These are phyloP conservation scores for Chaetothyriales sp. DNA, from an alignment of 2,329 filamentous ascomycete genomes.

Conservation along the genomic window DNA sequence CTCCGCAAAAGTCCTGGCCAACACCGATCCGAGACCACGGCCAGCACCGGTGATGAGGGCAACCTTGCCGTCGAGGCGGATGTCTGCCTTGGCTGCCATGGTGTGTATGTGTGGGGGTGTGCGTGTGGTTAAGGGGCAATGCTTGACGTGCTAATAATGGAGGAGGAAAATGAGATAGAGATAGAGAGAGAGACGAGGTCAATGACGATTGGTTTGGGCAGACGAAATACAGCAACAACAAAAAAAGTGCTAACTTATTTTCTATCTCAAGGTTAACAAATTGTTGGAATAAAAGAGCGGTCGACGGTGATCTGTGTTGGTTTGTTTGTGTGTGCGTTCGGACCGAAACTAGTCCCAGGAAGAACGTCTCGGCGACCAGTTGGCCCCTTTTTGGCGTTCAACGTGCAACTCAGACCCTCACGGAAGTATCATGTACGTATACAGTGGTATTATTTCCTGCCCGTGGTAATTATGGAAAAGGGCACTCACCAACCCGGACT, in stretches of 20 bases:
- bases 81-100: constrained; percentile 10
- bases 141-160: no score
- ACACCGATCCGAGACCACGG: constrained; percentile 23
- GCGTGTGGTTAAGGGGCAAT: background rate
- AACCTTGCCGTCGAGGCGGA: constrained; percentile 23
- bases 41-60: constrained; percentile 25
- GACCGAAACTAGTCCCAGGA: background rate
- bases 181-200: background rate
- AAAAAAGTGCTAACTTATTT: background rate
- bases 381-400: background rate
- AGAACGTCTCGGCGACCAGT: background rate
- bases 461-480: no score
- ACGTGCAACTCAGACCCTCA: no score
- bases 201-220: background rate
- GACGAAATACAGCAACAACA: background rate
- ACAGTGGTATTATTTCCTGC: no score
- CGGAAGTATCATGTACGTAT: background rate
- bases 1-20: constrained; percentile 23
- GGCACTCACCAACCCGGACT: no score
- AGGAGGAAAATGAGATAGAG: no score
- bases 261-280: background rate
- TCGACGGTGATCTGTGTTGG: background rate
- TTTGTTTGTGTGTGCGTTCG: background rate
- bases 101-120: no score
- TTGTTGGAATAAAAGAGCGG: background rate